Percentiles rank a stretch among this genome's conserved stretches.
Evolutionary conservation across 495 filamentous ascomycete genomes (phyloP).

Genomic region (Amniculicola lignicola): DNA sequence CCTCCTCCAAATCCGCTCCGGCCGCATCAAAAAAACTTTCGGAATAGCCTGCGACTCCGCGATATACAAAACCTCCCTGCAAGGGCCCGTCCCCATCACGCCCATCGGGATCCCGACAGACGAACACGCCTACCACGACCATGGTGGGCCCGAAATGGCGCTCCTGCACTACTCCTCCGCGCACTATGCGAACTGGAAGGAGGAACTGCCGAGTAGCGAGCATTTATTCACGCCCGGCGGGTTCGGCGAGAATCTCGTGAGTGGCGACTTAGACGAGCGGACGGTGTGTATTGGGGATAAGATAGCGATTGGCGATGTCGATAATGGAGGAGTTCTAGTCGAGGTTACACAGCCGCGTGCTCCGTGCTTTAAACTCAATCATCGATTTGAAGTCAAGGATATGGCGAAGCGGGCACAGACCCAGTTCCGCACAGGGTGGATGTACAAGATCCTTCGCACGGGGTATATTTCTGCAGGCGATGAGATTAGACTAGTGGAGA

Average conservation of each 20-base stretch:
- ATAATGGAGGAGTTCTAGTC: too few species aligned
- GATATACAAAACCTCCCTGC: constrained; percentile 51
- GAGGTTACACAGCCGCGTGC: constrained; percentile 22
- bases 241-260: constrained; percentile 59
- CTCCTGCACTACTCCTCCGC: constrained; percentile 56
- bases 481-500: constrained; percentile 45
- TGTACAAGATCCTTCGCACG: constrained; percentile 51
- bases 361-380: constrained; percentile 34
- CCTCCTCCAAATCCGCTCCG: constrained; percentile 53
- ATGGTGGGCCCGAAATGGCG: constrained; percentile 56
- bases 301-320: constrained; percentile 44
- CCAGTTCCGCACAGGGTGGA: constrained; percentile 54
- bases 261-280: constrained; percentile 50
- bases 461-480: constrained; percentile 50
- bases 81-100: constrained; percentile 43
- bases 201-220: constrained; percentile 46
- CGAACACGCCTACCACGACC: constrained; percentile 55
- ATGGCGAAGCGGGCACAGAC: constrained; percentile 54
- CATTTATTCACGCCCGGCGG: constrained; percentile 49
- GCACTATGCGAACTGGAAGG: constrained; percentile 51
- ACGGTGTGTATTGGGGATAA: constrained; percentile 59
- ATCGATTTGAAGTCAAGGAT: constrained; percentile 44
- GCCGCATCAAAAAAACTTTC: constrained; percentile 50
- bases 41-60: constrained; percentile 45
- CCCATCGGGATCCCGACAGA: constrained; percentile 51